A percentile compares a stretch with the other conserved stretches of the same genome.
phyloP scores from a whole-genome alignment of 208 protist species.

The Acanthamoeba polyphaga region DNA sequence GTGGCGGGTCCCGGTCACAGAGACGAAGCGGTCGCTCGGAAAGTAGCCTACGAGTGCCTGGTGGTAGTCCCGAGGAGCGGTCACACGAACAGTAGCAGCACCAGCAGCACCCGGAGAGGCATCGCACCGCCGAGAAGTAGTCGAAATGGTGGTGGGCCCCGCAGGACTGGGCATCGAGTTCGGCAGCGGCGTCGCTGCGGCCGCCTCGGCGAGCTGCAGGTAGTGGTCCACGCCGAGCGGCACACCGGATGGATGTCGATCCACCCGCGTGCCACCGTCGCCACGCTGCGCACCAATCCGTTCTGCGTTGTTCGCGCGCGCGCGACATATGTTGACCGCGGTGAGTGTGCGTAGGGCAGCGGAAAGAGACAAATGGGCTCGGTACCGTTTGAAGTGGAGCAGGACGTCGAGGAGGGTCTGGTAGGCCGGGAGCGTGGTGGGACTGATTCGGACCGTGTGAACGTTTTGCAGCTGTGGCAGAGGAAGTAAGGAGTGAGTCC shows the following conservation, averaged over 20 bases:
- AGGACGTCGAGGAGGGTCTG: conserved; percentile 22
- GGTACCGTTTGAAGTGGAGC: conserved; percentile 37
- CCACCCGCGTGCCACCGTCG: neutral
- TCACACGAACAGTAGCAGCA: neutral
- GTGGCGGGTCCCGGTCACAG: neutral
- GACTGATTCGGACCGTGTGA: neutral
- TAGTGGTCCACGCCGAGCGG: neutral
- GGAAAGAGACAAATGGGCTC: neutral
- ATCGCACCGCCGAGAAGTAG: neutral
- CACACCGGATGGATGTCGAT: conserved; percentile 7
- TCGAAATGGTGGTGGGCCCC: neutral
- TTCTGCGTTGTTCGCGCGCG: neutral
- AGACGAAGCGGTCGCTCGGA: neutral
- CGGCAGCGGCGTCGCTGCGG: neutral
- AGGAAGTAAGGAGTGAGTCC: neutral
- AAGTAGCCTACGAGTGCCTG: neutral
- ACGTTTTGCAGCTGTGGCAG: neutral
- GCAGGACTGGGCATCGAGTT: neutral
- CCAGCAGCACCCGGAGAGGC: neutral
- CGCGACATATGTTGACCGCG: neutral
- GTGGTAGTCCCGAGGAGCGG: neutral
- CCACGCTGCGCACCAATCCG: conserved; percentile 14
- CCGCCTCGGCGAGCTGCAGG: neutral
- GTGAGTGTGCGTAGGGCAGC: neutral
- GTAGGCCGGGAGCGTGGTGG: conserved; percentile 23